Percentiles rank a stretch among this genome's conserved stretches.
phyloP scores from a whole-genome alignment of 2,329 filamentous ascomycete species.

The Salinomyces thailandicus region DNA sequence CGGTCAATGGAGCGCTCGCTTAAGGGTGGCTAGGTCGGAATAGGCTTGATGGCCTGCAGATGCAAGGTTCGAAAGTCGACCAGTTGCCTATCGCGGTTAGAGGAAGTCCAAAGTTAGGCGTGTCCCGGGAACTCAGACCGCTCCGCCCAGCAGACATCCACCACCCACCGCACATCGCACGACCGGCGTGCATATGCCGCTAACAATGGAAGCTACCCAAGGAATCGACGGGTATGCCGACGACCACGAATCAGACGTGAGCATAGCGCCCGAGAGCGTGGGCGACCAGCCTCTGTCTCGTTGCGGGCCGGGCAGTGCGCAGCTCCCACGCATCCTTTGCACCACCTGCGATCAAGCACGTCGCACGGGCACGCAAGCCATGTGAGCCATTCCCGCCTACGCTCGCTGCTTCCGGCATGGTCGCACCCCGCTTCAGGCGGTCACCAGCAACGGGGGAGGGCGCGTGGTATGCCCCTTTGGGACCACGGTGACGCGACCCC shows the following conservation, averaged over 20 bases:
- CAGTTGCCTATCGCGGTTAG: neutral
- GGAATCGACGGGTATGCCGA: slow-evolving; percentile 2
- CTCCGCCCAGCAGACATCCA: too few species aligned
- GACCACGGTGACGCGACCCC: neutral
- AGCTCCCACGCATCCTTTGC: neutral
- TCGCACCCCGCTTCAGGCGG: neutral
- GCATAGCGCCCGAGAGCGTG: slow-evolving; percentile 2
- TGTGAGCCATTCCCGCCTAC: slow-evolving; percentile 1
- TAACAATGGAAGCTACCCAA: too few species aligned
- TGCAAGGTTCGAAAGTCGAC: neutral
- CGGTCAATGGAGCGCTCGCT: neutral
- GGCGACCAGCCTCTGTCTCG: neutral
- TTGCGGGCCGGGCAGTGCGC: slow-evolving; percentile 1
- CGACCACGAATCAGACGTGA: slow-evolving; percentile 1
- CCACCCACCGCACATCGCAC: slow-evolving; percentile 1
- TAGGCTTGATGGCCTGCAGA: neutral
- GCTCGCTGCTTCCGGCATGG: neutral
- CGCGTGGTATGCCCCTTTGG: slow-evolving; percentile 1
- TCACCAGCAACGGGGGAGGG: neutral
- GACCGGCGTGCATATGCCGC: neutral
- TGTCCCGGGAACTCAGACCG: slow-evolving; percentile 1
- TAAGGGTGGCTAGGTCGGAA: neutral
- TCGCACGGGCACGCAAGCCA: slow-evolving; percentile 1
- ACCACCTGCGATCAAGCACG: neutral
- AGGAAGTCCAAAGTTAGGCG: neutral